Percentiles rank a stretch among this genome's conserved stretches.
Conservation (phyloP, 345 rosid genomes). For the Leavenworthia alabamica region DNA sequence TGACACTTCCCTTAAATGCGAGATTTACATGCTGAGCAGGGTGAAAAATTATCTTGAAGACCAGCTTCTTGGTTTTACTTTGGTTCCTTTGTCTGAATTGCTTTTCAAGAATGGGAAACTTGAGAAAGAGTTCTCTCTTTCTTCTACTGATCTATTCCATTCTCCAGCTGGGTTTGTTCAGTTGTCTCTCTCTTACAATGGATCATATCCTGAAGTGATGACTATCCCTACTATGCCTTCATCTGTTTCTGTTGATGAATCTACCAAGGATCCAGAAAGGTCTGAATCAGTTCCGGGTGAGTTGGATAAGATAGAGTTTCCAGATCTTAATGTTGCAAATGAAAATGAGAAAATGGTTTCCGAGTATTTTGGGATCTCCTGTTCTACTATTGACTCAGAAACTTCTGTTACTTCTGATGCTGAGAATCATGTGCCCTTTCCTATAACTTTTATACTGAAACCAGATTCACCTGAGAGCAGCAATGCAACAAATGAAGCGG, state of each 20-base stretch:
- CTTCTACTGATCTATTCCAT: conserved; percentile 91
- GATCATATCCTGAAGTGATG: conserved; percentile 90
- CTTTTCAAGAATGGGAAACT: conserved; percentile 60
- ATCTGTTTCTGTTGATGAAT: conserved; percentile 36
- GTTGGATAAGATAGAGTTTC: conserved; percentile 85
- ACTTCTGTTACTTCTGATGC: conserved; percentile 52
- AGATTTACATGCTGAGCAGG: conserved; percentile 97
- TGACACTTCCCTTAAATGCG: conserved; percentile 81
- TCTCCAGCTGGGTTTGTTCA: conserved; percentile 95
- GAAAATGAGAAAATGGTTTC: conserved; percentile 97
- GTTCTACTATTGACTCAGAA: conserved; percentile 51
- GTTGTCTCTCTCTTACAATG: conserved; percentile 68
- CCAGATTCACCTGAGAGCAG: conserved; percentile 76
- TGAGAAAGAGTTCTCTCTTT: conserved; percentile 89
- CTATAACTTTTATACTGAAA: conserved; percentile 46
- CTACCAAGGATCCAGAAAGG: conserved; percentile 38
- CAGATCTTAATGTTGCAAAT: conserved; percentile 82
- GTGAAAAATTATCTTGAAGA: conserved; percentile 97
- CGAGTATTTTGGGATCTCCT: conserved; percentile 72
- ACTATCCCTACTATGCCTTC: conserved; percentile 49
- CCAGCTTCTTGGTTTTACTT: conserved; percentile 82
- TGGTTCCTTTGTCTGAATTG: conserved; percentile 90
- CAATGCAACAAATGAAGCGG: conserved; percentile 63
- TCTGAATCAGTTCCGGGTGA: conserved; percentile 48
- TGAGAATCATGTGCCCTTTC: conserved; percentile 43